Evolutionary conservation across 2,329 filamentous ascomycete genomes (phyloP).

Genomic region (Diaporthe capsici): DNA sequence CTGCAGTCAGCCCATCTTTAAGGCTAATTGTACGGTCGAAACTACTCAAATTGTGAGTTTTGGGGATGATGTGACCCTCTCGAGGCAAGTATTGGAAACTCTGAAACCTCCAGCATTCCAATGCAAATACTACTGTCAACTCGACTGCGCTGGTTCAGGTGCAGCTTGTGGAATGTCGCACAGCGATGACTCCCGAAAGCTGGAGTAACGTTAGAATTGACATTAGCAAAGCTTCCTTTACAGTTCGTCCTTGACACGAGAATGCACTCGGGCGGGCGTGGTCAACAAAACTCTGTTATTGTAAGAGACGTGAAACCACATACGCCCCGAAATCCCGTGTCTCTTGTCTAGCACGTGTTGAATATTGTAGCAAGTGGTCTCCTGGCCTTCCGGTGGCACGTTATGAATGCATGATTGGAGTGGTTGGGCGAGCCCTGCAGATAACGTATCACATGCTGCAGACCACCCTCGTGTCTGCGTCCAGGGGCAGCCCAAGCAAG

Average conservation of each 20-base stretch:
- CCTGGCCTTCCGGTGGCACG: neutral
- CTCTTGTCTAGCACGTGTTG: neutral
- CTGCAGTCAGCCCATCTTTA: too few species aligned
- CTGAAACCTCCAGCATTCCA: rapidly evolving
- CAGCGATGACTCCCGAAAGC: neutral
- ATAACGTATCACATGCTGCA: neutral
- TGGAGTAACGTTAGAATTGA: too few species aligned
- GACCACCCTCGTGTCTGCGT: neutral
- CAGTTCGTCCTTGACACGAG: neutral
- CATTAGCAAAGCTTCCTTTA: neutral
- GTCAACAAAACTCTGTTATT: too few species aligned
- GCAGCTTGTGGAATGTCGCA: neutral
- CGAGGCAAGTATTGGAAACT: neutral
- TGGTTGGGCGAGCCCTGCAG: neutral
- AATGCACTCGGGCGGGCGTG: neutral
- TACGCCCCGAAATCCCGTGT: neutral
- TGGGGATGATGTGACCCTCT: too few species aligned
- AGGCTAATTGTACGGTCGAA: too few species aligned
- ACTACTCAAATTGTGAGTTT: too few species aligned
- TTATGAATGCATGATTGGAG: neutral
- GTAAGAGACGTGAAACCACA: too few species aligned
- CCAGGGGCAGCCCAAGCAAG: neutral
- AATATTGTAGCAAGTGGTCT: neutral
- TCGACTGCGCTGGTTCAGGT: neutral
- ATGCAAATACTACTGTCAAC: neutral